These are phyloP conservation scores for Peronospora farinosa DNA, from an alignment of 352 stramenopile genomes.

Conservation along the genomic window DNA sequence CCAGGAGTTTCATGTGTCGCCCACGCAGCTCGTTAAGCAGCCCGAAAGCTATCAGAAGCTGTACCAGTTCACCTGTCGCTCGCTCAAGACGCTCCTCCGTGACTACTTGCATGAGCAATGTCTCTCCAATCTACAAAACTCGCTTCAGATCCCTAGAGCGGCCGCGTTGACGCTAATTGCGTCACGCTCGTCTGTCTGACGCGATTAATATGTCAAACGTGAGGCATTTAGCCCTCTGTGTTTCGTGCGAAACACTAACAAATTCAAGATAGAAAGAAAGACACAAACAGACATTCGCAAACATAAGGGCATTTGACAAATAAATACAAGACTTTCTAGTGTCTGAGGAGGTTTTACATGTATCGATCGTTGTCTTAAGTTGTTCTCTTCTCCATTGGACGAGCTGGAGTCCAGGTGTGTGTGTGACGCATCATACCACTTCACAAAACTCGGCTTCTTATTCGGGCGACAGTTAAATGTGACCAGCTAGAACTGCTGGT, in stretches of 20 bases:
- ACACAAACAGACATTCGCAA: slow-evolving; percentile 4
- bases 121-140: slow-evolving; percentile 59
- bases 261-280: background rate
- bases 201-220: slow-evolving; percentile 1
- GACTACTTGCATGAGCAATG: slow-evolving; percentile 80
- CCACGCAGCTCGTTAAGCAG: slow-evolving; percentile 47
- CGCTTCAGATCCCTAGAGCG: slow-evolving; percentile 58
- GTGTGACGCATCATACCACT: background rate
- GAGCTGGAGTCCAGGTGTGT: slow-evolving; percentile 14
- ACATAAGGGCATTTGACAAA: background rate
- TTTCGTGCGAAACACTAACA: slow-evolving; percentile 12
- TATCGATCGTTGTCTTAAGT: background rate
- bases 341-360: background rate
- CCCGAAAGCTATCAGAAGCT: slow-evolving; percentile 65
- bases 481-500: too few relatives aligned
- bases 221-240: slow-evolving; percentile 1
- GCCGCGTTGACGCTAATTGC: slow-evolving; percentile 52
- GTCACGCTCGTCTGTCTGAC: slow-evolving; percentile 23
- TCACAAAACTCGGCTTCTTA: background rate
- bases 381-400: slow-evolving; percentile 26
- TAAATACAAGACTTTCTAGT: background rate
- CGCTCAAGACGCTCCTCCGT: slow-evolving; percentile 64
- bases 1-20: slow-evolving; percentile 70
- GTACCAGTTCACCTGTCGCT: slow-evolving; percentile 71
- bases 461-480: too few relatives aligned